Percentiles rank a stretch among this genome's conserved stretches.
phyloP scores from a whole-genome alignment of 2,329 filamentous ascomycete genomes.

The Balansia obtecta region DNA sequence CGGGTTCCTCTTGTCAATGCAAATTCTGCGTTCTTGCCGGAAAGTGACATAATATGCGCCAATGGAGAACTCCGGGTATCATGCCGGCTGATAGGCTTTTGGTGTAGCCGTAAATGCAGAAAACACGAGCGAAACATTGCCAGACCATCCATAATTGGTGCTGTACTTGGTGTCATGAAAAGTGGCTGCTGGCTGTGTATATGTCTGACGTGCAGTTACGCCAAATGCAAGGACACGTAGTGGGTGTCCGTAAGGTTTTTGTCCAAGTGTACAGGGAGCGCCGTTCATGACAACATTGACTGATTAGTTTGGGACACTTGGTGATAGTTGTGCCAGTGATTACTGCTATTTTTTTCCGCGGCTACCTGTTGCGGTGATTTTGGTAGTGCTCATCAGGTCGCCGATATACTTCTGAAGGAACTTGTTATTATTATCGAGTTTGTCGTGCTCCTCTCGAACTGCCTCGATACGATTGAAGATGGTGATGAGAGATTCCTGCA shows the following conservation, averaged over 20 bases:
- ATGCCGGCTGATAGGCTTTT: neutral
- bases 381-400: constrained; percentile 80
- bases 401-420: constrained; percentile 97
- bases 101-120: neutral
- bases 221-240: neutral
- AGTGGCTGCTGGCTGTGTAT: neutral
- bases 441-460: constrained; percentile 89
- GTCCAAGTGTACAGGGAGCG: too few relatives aligned
- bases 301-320: too few relatives aligned
- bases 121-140: neutral
- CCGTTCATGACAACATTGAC: too few relatives aligned
- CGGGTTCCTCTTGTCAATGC: neutral
- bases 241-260: too few relatives aligned
- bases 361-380: constrained; percentile 48
- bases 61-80: neutral
- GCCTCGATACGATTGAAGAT: constrained; percentile 91
- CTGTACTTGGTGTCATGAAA: neutral
- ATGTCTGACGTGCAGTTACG: neutral
- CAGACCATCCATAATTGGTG: neutral
- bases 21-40: neutral
- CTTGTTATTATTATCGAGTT: constrained; percentile 92
- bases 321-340: neutral
- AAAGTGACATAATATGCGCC: neutral
- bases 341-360: constrained; percentile 37
- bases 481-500: constrained; percentile 80